Evolutionary conservation across 306 rosid species (phyloP).

Genomic region (Malus sieversii): DNA sequence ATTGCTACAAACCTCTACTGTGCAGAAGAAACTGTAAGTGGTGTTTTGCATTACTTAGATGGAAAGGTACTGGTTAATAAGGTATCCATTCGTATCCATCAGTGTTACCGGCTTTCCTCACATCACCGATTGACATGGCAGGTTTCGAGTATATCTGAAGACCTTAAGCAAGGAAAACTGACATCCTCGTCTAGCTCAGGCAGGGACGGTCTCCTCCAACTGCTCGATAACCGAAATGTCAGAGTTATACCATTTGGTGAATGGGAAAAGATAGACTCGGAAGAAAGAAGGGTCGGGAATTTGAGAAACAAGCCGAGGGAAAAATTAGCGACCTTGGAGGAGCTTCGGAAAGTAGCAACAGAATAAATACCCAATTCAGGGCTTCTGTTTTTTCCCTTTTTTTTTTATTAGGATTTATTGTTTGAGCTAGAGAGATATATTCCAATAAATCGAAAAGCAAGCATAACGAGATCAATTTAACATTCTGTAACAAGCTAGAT

Average conservation of each 20-base stretch:
- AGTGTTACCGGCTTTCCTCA: neutral
- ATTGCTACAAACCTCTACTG: slow-evolving; percentile 81
- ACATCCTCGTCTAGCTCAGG: slow-evolving; percentile 37
- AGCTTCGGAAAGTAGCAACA: slow-evolving; percentile 37
- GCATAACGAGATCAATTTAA: neutral
- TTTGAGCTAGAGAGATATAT: too few species aligned
- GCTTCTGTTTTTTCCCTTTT: neutral
- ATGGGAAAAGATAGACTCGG: slow-evolving; percentile 81
- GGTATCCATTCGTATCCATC: neutral
- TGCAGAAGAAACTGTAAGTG: slow-evolving; percentile 84
- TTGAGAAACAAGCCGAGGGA: slow-evolving; percentile 62
- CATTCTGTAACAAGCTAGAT: too few species aligned
- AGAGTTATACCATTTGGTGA: slow-evolving; percentile 46
- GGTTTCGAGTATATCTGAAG: slow-evolving; percentile 79
- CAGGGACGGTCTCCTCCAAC: slow-evolving; percentile 60
- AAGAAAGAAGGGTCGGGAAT: slow-evolving; percentile 61
- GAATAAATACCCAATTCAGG: slow-evolving; percentile 1
- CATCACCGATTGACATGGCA: slow-evolving; percentile 28
- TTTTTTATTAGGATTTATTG: too few species aligned
- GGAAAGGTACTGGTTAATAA: neutral
- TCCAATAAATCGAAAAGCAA: neutral
- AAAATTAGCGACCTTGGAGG: slow-evolving; percentile 60
- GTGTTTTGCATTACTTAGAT: neutral
- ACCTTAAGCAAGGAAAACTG: slow-evolving; percentile 45
- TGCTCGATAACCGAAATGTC: slow-evolving; percentile 45